Evolutionary conservation across 139 green algal species (phyloP), one percentile per base, ranked within the genome.

Genomic region (Volvox africanus): DNA sequence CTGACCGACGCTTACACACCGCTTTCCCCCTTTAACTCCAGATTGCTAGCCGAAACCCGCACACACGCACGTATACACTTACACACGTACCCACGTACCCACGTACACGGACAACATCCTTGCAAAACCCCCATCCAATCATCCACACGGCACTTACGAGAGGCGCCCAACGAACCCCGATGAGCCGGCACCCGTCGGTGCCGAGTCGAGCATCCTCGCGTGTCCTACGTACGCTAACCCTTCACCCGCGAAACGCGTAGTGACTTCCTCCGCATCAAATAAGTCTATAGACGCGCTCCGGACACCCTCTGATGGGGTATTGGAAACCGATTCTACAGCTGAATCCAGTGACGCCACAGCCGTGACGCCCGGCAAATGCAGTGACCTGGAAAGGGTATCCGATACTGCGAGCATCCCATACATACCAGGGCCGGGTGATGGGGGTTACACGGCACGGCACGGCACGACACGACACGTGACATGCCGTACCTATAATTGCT

Each of bases 191-290:
- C 80, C 80, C 12, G 19, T n/a, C 50, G 80, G 80, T n/a, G 32
- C 80, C 26, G 12, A n/a, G 21, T 73, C 50, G 26, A 14, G 17
- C 26, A 55, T 50, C 12, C 2, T 9, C 55, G n/a, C 80, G 26
- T 37, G 37, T 16, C 80, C 80, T 16, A 86, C 44, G 55, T 86
- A 86, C 44, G 71, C 80, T 9, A 71, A 86, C n/a, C 80, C 80
- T 1, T 86, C 80, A 1, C 14, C 21, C 0, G 26, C 26, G 80
- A 86, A 86, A 20, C 80, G 80, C 19, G 13, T 22, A 0, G 24
- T 44, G 12, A 86, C 50, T 11, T 86, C 55, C 13, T 37, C 50
- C 11, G 21, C 65, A 17, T 24, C 35, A 24, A 13, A 33, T 35
- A 24, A 18, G 78, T 1, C 78, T 28, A 82, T 36, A 6, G 11